A percentile compares a stretch with the other conserved stretches of the same genome.
Evolutionary conservation across 2,329 filamentous ascomycete genomes (phyloP).

Genomic region (Coniochaeta sp.): DNA sequence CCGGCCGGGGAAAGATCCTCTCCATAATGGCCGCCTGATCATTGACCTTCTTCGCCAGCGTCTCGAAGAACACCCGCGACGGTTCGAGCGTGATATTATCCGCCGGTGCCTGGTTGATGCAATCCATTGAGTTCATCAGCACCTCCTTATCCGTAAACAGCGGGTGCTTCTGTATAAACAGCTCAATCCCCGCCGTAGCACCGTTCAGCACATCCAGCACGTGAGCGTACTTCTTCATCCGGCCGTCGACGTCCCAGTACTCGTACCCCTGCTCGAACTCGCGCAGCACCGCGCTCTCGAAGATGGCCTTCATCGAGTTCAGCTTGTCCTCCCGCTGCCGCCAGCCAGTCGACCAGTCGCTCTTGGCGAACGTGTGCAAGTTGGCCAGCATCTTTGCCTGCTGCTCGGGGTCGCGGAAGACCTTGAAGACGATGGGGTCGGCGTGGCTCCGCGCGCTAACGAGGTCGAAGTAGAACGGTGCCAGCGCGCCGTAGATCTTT

Average conservation of each 20-base stretch:
- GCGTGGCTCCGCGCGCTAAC: constrained; percentile 63
- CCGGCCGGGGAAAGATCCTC: constrained; percentile 68
- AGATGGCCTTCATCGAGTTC: constrained; percentile 67
- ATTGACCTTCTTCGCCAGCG: constrained; percentile 66
- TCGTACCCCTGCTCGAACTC: constrained; percentile 94
- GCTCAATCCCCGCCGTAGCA: constrained; percentile 68
- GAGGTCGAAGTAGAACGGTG: constrained; percentile 83
- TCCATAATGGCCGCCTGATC: constrained; percentile 76
- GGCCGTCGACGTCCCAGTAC: constrained; percentile 77
- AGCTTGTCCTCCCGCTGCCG: constrained; percentile 64
- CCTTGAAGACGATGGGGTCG: constrained; percentile 78
- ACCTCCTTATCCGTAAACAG: constrained; percentile 69
- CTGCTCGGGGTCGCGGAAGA: constrained; percentile 79
- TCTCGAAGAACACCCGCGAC: constrained; percentile 73
- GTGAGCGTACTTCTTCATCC: constrained; percentile 83
- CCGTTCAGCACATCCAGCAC: constrained; percentile 79
- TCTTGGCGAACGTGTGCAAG: constrained; percentile 68
- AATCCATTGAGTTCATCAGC: constrained; percentile 71
- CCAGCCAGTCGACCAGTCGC: constrained; percentile 75
- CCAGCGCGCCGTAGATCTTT: constrained; percentile 80
- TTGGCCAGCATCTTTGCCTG: constrained; percentile 88
- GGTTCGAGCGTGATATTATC: constrained; percentile 73
- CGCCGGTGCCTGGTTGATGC: constrained; percentile 60
- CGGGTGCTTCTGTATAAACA: constrained; percentile 85
- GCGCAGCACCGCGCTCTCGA: constrained; percentile 81